Evolutionary conservation across 2,329 filamentous ascomycete species (phyloP).

Genomic region (Alternaria sp.): DNA sequence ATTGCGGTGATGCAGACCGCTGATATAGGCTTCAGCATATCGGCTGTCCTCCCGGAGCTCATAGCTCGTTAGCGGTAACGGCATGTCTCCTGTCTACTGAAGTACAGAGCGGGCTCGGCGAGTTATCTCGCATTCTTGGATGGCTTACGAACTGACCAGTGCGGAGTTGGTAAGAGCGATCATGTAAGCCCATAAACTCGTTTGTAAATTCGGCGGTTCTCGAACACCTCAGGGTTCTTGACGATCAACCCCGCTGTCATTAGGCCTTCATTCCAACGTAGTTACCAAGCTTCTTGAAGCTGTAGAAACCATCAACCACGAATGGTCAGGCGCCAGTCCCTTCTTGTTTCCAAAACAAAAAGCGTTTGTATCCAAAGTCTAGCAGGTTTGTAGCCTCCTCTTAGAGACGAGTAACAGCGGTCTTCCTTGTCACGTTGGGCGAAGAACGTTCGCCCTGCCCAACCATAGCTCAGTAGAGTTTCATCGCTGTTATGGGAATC

Average conservation of each 20-base stretch:
- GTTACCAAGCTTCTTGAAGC: neutral
- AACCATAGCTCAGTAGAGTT: neutral
- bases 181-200: constrained; percentile 13
- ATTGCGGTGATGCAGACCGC: neutral
- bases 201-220: constrained; percentile 13
- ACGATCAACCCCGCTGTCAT: constrained; percentile 3
- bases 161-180: constrained; percentile 24
- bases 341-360: neutral
- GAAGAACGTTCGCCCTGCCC: neutral
- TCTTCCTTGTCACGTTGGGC: constrained; percentile 13
- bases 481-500: constrained; percentile 1
- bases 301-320: neutral
- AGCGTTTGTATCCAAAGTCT: neutral
- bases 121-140: constrained; percentile 14
- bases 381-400: neutral
- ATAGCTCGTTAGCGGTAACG: constrained; percentile 3
- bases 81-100: constrained; percentile 6
- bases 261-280: neutral
- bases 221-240: constrained; percentile 8
- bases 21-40: constrained; percentile 4
- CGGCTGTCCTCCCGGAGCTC: neutral
- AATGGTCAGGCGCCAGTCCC: neutral
- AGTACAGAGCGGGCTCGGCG: constrained; percentile 10
- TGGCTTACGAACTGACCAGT: constrained; percentile 31
- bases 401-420: neutral